A percentile compares a stretch with the other conserved stretches of the same genome.
These are phyloP conservation scores for Orychophragmus violaceus DNA, from an alignment of 345 rosid species.

Conservation along the genomic window DNA sequence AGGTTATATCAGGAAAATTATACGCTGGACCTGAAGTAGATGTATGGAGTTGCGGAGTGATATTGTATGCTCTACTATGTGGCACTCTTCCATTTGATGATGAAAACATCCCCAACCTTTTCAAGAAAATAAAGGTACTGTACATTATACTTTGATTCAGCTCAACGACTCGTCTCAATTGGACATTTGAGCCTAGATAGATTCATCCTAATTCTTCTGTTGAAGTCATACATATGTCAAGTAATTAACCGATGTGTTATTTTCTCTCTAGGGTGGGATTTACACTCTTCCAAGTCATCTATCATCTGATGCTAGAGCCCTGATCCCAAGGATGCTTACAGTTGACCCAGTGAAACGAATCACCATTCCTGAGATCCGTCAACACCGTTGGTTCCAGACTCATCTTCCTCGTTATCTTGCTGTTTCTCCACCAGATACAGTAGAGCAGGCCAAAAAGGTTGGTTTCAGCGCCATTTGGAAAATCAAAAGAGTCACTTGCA, in stretches of 20 bases:
- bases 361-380: slow-evolving; percentile 83
- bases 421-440: slow-evolving; percentile 75
- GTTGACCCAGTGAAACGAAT: slow-evolving; percentile 92
- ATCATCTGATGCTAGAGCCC: slow-evolving; percentile 82
- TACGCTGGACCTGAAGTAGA: slow-evolving; percentile 98
- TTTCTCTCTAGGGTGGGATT: slow-evolving; percentile 58
- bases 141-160: neutral
- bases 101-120: slow-evolving; percentile 88
- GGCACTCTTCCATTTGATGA: slow-evolving; percentile 97
- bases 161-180: neutral
- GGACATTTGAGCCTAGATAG: neutral
- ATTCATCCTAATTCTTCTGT: neutral
- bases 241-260: neutral
- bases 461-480: neutral
- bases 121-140: slow-evolving; percentile 81
- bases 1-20: slow-evolving; percentile 87
- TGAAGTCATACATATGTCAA: neutral
- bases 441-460: slow-evolving; percentile 79
- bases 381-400: slow-evolving; percentile 85
- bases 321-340: slow-evolving; percentile 90
- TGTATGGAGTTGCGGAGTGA: slow-evolving; percentile 99
- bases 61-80: slow-evolving; percentile 82
- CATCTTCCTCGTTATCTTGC: slow-evolving; percentile 88
- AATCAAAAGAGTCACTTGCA: neutral
- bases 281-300: slow-evolving; percentile 96